phyloP scores from a whole-genome alignment of 2,329 filamentous ascomycete genomes.

The Cercospora sp. region DNA sequence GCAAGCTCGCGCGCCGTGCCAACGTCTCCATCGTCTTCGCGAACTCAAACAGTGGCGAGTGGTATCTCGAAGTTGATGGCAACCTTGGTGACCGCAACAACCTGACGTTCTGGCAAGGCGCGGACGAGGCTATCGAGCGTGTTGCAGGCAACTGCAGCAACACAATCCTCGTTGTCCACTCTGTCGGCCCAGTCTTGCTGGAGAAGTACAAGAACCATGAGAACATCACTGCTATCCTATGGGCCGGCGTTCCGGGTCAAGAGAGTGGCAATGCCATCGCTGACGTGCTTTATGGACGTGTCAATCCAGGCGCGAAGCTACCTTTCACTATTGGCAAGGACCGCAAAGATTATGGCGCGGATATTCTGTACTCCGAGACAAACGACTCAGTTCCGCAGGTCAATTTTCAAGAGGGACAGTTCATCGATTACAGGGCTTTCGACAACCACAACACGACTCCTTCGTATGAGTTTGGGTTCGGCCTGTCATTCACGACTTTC shows the following conservation, averaged over 20 bases:
- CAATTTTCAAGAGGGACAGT: constrained; percentile 58
- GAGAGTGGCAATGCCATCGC: constrained; percentile 35
- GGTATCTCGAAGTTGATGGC: constrained; percentile 48
- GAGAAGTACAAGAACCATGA: constrained; percentile 36
- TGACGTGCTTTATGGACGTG: constrained; percentile 36
- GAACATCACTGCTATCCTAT: constrained; percentile 39
- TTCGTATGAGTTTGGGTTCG: constrained; percentile 51
- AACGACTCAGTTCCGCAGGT: constrained; percentile 41
- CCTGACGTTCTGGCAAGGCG: constrained; percentile 47
- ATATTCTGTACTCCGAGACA: constrained; percentile 43
- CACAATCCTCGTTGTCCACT: constrained; percentile 38
- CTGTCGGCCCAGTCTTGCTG: constrained; percentile 32
- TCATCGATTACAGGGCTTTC: constrained; percentile 72
- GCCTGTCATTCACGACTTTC: constrained; percentile 76
- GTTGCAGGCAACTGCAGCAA: constrained; percentile 40
- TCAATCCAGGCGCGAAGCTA: constrained; percentile 35
- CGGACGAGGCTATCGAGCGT: constrained; percentile 62
- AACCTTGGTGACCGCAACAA: constrained; percentile 52
- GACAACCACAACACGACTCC: constrained; percentile 44
- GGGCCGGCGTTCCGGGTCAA: constrained; percentile 37
- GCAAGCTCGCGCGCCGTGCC: constrained; percentile 34
- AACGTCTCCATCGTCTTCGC: constrained; percentile 50
- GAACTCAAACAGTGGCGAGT: constrained; percentile 52
- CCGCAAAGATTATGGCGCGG: constrained; percentile 35
- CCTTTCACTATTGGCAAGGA: constrained; percentile 38